Percentiles rank a stretch among this genome's conserved stretches.
These are phyloP conservation scores for Cutaneotrichosporon cavernicola DNA, from an alignment of 1,284 basidiomycete genomes.

Conservation along the genomic window DNA sequence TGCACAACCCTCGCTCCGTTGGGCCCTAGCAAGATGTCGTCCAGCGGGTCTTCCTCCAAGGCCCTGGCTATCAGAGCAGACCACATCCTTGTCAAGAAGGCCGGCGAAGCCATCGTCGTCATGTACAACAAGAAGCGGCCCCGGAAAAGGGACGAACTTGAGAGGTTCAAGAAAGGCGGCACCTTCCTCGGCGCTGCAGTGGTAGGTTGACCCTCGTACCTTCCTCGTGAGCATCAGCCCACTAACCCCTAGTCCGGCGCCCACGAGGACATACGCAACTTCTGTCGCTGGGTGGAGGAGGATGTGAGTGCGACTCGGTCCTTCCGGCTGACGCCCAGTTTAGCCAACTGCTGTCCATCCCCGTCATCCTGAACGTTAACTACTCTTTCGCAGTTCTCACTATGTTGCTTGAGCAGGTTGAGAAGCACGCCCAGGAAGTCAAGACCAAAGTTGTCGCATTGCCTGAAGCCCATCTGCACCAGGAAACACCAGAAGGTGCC, in stretches of 20 bases:
- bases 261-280: not conserved
- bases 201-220: not conserved
- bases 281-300: constrained; percentile 3
- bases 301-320: not conserved
- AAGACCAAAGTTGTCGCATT: not conserved
- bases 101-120: not conserved
- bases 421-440: not conserved
- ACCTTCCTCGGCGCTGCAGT: not conserved
- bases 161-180: not conserved
- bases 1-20: not conserved
- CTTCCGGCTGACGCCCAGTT: not conserved
- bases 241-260: not conserved
- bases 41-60: not conserved
- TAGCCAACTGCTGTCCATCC: not conserved
- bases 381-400: not conserved
- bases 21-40: not conserved
- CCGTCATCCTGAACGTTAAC: not conserved
- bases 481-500: not conserved
- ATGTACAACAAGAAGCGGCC: constrained; percentile 1
- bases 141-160: not conserved
- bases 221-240: not conserved
- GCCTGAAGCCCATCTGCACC: not conserved
- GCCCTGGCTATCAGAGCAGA: not conserved
- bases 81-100: not conserved
- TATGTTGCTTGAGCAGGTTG: not conserved